Evolutionary conservation across 2,329 filamentous ascomycete species (phyloP), one percentile per base, ranked within the genome.

Genomic region (Zymoseptoria ardabiliae): DNA sequence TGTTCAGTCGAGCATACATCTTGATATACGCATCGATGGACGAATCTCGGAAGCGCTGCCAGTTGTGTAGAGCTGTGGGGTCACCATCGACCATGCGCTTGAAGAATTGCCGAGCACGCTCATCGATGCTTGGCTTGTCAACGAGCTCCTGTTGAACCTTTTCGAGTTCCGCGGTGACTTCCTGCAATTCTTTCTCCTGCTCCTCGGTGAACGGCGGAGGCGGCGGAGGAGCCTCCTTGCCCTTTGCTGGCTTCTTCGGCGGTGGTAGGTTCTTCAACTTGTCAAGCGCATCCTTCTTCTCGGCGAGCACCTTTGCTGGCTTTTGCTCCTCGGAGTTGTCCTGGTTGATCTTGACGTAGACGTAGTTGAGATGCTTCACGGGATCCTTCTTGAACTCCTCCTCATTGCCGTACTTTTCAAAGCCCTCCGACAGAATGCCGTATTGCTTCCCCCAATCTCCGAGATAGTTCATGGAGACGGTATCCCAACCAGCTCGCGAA

Each of bases 361-460:
- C 86, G 69, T 91, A 84, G 73, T 87, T 92, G 9, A 94, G 78
- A 72, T 94, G 90, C 73, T 89, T 88, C 70, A 93, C 91, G 11
- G 90, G 89, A 68, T 93, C 89, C 53, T 81, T 79, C 63, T 82
- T 74, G 11, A 94, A 80, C 60, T 85, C 83, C 66, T 87, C 85
- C 73, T 93, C 89, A 61, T 82, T 84, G 28, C 90, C 90, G 71
- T 88, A 92, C 68, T 83, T 84, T 70, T 89, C 81, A 72, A 87
- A 94, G 0, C 87, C 89, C 58, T 92, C 79, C 4, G 88, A 88
- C 50, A 91, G 75, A 8, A 91, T 79, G 60, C 85, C 85, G 62
- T 86, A 88, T 69, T 89, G 86, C 73, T 88, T 89, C 22, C 88
- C 88, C 88, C 88, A 91, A 71, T 91, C 88, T 41, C 88, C 88